phyloP scores from a whole-genome alignment of 768 basidiomycete species.

The Boletus bicolor region DNA sequence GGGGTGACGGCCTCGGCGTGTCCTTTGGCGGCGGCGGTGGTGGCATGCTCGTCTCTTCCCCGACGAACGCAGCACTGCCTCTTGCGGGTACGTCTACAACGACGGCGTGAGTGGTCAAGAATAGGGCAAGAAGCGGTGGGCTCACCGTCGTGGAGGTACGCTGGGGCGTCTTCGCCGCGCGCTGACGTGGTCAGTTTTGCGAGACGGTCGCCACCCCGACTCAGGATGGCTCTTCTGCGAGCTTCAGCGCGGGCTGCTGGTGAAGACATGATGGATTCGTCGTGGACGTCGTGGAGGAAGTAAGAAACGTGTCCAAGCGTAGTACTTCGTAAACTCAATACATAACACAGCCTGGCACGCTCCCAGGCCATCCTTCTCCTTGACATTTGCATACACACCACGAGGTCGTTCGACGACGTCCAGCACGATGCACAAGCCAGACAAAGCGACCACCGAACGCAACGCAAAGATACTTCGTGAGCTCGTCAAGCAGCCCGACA shows the following conservation, averaged over 20 bases:
- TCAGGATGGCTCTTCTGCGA: constrained; percentile 71
- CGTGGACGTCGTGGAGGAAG: constrained; percentile 8
- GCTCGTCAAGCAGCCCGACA: constrained; percentile 84
- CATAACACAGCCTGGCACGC: not conserved
- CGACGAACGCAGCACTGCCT: constrained; percentile 33
- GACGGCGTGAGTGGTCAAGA: not conserved
- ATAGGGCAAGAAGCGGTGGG: not conserved
- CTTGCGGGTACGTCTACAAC: constrained; percentile 12
- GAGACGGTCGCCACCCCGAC: constrained; percentile 68
- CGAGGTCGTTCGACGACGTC: not conserved
- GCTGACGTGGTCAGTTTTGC: constrained; percentile 76
- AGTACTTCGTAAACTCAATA: not conserved
- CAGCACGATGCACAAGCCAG: constrained; percentile 51
- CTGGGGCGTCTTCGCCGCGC: constrained; percentile 63
- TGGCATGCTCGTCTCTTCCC: constrained; percentile 34
- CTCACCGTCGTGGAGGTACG: constrained; percentile 49
- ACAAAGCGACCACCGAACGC: constrained; percentile 82
- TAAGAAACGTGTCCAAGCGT: constrained; percentile 6
- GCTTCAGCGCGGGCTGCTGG: constrained; percentile 75
- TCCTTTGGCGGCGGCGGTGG: constrained; percentile 21
- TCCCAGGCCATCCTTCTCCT: not conserved
- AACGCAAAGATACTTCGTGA: constrained; percentile 78
- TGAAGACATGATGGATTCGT: constrained; percentile 31
- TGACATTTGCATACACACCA: not conserved
- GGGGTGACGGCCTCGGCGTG: constrained; percentile 25